Evolutionary conservation across 129 eudicot genomes (phyloP).

Genomic region (Deinandra increscens): DNA sequence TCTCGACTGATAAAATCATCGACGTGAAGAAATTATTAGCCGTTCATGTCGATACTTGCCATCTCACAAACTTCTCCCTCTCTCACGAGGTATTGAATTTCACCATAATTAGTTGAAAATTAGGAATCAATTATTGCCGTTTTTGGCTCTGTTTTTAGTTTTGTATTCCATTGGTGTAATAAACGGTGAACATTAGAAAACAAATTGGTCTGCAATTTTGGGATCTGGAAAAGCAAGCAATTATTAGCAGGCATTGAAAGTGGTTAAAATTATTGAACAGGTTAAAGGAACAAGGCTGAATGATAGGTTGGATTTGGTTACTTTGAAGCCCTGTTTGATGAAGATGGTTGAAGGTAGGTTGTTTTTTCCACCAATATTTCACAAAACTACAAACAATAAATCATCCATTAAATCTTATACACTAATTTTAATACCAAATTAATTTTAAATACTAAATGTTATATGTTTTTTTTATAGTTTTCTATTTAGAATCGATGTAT

Average conservation of each 20-base stretch:
- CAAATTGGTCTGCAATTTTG: not conserved
- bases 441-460: too few species aligned
- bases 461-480: too few species aligned
- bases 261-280: constrained; percentile 39
- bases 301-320: constrained; percentile 71
- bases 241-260: not conserved
- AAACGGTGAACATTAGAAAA: not conserved
- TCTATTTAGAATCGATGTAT: too few species aligned
- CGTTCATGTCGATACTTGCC: constrained; percentile 86
- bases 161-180: constrained; percentile 1
- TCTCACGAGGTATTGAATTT: constrained; percentile 72
- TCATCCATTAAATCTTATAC: not conserved
- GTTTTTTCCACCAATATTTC: constrained; percentile 30
- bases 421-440: too few species aligned
- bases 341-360: constrained; percentile 98
- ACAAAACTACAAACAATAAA: constrained; percentile 31
- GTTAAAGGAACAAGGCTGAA: constrained; percentile 67
- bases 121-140: not conserved
- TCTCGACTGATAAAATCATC: constrained; percentile 84
- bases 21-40: constrained; percentile 88
- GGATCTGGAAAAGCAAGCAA: not conserved
- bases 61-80: constrained; percentile 79
- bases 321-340: constrained; percentile 84
- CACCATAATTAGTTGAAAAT: not conserved
- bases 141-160: constrained; percentile 3